Evolutionary conservation across 331 rosid genomes (phyloP).

Genomic region (Pyracantha coccinea): DNA sequence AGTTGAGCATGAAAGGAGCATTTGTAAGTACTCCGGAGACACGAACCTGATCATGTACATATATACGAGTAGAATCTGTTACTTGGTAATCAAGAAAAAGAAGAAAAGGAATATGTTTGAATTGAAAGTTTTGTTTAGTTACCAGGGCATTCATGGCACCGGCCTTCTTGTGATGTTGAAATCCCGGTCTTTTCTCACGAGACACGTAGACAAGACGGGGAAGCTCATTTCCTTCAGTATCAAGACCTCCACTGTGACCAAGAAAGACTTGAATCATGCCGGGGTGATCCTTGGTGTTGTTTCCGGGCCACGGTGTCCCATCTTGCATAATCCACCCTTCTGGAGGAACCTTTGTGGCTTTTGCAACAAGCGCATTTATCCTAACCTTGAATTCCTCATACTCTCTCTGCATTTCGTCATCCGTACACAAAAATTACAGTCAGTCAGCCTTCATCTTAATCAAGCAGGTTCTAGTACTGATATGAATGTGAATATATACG

Average conservation of each 20-base stretch:
- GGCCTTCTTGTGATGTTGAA: constrained; percentile 84
- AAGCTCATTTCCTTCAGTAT: constrained; percentile 69
- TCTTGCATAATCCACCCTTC: constrained; percentile 99
- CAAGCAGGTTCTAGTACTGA: background rate
- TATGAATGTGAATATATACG: background rate
- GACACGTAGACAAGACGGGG: constrained; percentile 90
- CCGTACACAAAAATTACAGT: background rate
- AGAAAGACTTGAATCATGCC: constrained; percentile 96
- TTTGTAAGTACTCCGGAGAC: constrained; percentile 91
- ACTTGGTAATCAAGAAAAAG: background rate
- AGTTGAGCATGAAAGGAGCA: constrained; percentile 81
- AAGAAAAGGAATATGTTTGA: background rate
- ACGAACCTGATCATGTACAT: constrained; percentile 53
- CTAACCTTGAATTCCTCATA: constrained; percentile 97
- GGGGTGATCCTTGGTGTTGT: constrained; percentile 89
- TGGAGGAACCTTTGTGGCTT: constrained; percentile 61
- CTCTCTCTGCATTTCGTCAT: constrained; percentile 59
- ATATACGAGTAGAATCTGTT: background rate
- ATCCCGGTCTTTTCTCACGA: constrained; percentile 96
- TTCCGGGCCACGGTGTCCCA: constrained; percentile 99
- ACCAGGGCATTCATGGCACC: constrained; percentile 96
- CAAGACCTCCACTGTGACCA: constrained; percentile 71
- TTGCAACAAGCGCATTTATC: constrained; percentile 85
- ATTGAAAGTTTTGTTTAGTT: background rate
- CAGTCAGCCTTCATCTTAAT: background rate